Evolutionary conservation across 225 moss, liverwort and hornwort genomes (phyloP), one percentile per base, ranked within the genome.

Genomic region (Straminergon stramineum): DNA sequence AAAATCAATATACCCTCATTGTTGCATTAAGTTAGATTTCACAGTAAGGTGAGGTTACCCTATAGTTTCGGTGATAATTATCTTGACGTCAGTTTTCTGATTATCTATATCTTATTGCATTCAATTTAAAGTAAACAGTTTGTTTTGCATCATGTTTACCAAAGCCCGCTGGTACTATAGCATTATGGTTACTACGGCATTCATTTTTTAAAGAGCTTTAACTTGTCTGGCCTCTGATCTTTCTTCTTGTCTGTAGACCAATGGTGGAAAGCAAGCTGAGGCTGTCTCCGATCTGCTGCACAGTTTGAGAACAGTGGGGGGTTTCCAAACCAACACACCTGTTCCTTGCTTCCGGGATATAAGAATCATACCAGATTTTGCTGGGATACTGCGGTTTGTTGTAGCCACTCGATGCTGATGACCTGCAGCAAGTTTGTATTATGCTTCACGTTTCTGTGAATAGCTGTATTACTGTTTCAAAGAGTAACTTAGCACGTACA

Each of bases 241-340:
- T 78, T 85, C 77, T 81, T 64, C 23, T 71, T 84, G 63, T 75
- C 35, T 89, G 87, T 93, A 99, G 99, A 99, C 97, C 62, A 97
- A 99, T 91, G 97, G 97, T 79, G 97, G 92, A 78, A 92, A 92
- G 85, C 99, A 99, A 91, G 94, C 96, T 53, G 95, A 96, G 94
- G 90, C 87, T 75, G 87, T 99, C 83, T 92, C 89, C 52, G 88
- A 95, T 79, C 76, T 96, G 68, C 93, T 99, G 84, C 93, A 91
- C 85, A 88, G 92, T 88, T 87, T 93, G 61, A 94, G 90, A 92
- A 97, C 96, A 60, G 91, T 94, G 75, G 88, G 93, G 26, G 91
- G 95, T 5, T 90, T 85, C 62, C 88, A 90, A 84, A 97, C 95
- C 88, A 88, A 87, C 84, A 41, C 26, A 48, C 90, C 94, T 68